Percentiles rank a stretch among this genome's conserved stretches.
Conservation (phyloP, 106 monocot species). For the Alisma plantagoaquatica region DNA sequence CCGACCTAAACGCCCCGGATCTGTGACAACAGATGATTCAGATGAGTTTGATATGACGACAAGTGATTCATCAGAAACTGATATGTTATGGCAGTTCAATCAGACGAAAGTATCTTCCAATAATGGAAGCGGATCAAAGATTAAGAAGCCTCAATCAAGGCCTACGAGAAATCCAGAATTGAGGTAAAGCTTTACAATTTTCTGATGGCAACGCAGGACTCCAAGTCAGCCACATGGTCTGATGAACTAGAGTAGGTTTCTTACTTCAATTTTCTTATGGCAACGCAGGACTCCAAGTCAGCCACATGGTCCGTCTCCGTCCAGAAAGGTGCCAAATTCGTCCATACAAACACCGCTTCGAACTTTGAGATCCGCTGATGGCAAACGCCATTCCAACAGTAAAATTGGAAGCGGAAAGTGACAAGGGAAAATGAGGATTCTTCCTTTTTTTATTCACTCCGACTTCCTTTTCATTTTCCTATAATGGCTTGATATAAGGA, state of each 20-base stretch:
- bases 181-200: too few relatives aligned
- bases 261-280: neutral
- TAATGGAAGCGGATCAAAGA: conserved; percentile 37
- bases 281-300: conserved; percentile 1
- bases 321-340: neutral
- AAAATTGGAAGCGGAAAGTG: neutral
- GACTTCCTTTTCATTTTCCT: too few relatives aligned
- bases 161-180: conserved; percentile 40
- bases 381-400: neutral
- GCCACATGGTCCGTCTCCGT: neutral
- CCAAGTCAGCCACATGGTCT: neutral
- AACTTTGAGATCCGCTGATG: too few relatives aligned
- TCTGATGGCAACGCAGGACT: neutral
- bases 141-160: conserved; percentile 50
- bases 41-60: conserved; percentile 10
- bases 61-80: conserved; percentile 11
- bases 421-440: too few relatives aligned
- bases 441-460: too few relatives aligned
- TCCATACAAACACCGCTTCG: neutral
- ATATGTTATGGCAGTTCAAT: conserved; percentile 21
- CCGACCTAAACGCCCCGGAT: neutral
- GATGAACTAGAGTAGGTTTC: neutral
- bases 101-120: conserved; percentile 18
- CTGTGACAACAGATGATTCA: conserved; percentile 5
- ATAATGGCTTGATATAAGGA: too few relatives aligned